Conservation (phyloP, 2,329 filamentous ascomycete genomes). For the Zymoseptoria brevis region DNA sequence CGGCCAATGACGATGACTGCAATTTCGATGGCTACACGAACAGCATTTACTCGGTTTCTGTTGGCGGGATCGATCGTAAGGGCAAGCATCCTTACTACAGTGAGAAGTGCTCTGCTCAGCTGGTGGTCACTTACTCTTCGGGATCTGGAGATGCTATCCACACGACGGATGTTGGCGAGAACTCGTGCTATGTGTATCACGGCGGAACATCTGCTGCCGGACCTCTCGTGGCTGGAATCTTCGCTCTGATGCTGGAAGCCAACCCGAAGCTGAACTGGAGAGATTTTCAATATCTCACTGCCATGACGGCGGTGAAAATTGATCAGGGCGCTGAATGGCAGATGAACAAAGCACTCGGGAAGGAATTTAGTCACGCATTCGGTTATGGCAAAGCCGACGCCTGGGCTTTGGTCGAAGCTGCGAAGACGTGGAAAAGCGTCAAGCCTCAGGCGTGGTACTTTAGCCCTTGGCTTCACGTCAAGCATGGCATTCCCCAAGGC, state of each 20-base stretch:
- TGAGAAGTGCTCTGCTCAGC: conserved; percentile 87
- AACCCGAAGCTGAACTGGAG: conserved; percentile 87
- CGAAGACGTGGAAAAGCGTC: conserved; percentile 77
- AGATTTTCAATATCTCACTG: conserved; percentile 84
- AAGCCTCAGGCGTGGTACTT: conserved; percentile 95
- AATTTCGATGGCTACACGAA: conserved; percentile 99
- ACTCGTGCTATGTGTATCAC: conserved; percentile 72
- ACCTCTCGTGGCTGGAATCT: conserved; percentile 78
- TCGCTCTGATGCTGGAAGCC: conserved; percentile 75
- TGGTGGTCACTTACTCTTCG: conserved; percentile 95
- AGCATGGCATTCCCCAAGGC: conserved; percentile 78
- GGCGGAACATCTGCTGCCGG: conserved; percentile 94
- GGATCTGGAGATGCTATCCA: conserved; percentile 84
- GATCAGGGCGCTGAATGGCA: conserved; percentile 76
- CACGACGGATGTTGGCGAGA: conserved; percentile 82
- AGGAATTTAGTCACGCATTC: conserved; percentile 86
- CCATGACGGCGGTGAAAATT: conserved; percentile 75
- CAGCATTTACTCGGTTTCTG: conserved; percentile 97
- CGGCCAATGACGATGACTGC: conserved; percentile 81
- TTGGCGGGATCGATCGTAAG: conserved; percentile 82
- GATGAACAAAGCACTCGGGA: conserved; percentile 63
- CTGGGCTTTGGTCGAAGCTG: conserved; percentile 73
- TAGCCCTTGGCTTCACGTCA: conserved; percentile 88
- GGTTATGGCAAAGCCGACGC: conserved; percentile 94
- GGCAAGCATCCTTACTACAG: conserved; percentile 93